Conservation (phyloP, 768 basidiomycete genomes). For the Mycena vitilis region DNA sequence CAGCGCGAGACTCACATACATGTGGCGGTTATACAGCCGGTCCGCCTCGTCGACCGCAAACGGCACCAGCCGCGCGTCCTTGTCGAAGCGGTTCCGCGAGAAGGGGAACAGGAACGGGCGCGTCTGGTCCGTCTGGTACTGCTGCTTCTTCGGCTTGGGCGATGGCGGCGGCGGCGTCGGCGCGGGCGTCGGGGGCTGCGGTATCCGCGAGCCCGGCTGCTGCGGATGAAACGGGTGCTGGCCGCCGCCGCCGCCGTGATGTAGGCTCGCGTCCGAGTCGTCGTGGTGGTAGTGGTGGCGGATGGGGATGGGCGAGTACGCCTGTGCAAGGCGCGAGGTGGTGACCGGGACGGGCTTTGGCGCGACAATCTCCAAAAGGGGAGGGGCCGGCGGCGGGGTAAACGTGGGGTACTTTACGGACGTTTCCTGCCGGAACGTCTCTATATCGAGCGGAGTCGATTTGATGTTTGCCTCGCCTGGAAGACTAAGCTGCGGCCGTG, state of each 20-base stretch:
- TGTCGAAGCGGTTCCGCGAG: constrained; percentile 70
- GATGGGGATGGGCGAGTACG: constrained; percentile 92
- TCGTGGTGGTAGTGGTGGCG: constrained; percentile 96
- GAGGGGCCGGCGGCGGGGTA: constrained; percentile 62
- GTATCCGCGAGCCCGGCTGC: constrained; percentile 44
- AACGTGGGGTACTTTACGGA: constrained; percentile 98
- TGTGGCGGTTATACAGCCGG: constrained; percentile 87
- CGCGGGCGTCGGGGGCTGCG: constrained; percentile 89
- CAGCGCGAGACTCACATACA: constrained; percentile 89
- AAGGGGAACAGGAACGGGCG: constrained; percentile 97
- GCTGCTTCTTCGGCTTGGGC: constrained; percentile 96
- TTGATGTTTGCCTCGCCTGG: constrained; percentile 76
- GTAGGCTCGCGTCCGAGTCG: constrained; percentile 61
- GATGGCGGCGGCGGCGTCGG: constrained; percentile 84
- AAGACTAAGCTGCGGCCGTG: constrained; percentile 22
- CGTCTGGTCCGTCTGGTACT: constrained; percentile 96
- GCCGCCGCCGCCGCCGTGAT: constrained; percentile 31
- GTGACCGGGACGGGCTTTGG: constrained; percentile 50
- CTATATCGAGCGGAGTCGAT: constrained; percentile 90
- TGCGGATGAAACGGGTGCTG: constrained; percentile 50
- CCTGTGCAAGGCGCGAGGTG: constrained; percentile 83
- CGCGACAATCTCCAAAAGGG: constrained; percentile 44
- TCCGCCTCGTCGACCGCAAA: constrained; percentile 98
- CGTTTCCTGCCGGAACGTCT: constrained; percentile 90
- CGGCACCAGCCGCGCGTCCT: constrained; percentile 81